phyloP scores from a whole-genome alignment of 2,329 filamentous ascomycete species.

The Hortaea werneckii region DNA sequence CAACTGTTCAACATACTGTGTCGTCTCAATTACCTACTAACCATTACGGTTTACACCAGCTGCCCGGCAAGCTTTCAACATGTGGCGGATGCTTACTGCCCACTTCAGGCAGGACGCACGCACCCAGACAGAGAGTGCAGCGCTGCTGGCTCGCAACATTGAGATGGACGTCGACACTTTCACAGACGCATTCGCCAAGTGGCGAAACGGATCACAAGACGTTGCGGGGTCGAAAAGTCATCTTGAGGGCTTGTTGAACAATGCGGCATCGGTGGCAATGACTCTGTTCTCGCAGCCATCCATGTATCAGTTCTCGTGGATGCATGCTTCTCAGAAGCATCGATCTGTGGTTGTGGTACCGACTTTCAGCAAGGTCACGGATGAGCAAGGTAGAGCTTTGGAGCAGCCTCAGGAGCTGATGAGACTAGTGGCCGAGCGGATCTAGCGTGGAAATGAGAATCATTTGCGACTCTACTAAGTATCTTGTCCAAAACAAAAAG shows the following conservation, averaged over 20 bases:
- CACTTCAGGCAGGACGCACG: neutral
- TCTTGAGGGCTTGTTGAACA: neutral
- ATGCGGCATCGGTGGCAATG: neutral
- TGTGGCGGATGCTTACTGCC: neutral
- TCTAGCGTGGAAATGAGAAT: neutral
- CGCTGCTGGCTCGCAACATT: neutral
- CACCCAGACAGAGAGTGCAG: neutral
- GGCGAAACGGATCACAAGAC: neutral
- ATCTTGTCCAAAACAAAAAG: too few relatives aligned
- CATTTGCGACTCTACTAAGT: too few relatives aligned
- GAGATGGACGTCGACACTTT: neutral
- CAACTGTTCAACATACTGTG: too few relatives aligned
- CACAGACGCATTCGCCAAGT: neutral
- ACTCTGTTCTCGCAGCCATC: neutral
- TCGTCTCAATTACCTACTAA: too few relatives aligned
- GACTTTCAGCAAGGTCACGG: neutral
- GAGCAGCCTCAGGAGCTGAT: neutral
- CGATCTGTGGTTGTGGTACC: neutral
- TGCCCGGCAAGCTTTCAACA: neutral
- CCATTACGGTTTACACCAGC: neutral
- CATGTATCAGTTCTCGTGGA: neutral
- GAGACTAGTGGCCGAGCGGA: neutral
- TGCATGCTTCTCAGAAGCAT: neutral
- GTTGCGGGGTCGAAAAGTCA: neutral
- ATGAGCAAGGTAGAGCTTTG: neutral